Evolutionary conservation across 768 basidiomycete genomes (phyloP).

Genomic region (Tulasnella sp.): DNA sequence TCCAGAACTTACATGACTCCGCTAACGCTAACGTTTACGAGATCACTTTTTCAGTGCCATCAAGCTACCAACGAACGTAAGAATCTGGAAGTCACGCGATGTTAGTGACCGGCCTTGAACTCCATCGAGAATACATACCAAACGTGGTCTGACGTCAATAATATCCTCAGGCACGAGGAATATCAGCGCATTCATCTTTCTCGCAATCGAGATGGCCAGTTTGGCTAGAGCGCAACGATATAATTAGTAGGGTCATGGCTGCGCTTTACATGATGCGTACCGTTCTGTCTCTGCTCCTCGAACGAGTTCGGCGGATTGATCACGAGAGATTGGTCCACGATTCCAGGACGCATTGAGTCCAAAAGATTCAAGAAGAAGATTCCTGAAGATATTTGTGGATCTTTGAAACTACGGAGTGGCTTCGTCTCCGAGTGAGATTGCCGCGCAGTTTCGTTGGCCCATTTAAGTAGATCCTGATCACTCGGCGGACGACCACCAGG

Average conservation of each 20-base stretch:
- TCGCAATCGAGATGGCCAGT: conserved; percentile 94
- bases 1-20: no score
- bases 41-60: conserved; percentile 34
- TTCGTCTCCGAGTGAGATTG: conserved; percentile 38
- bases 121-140: conserved; percentile 42
- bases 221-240: conserved; percentile 46
- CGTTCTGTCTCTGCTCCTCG: conserved; percentile 86
- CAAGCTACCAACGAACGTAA: conserved; percentile 91
- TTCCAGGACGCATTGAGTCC: conserved; percentile 83
- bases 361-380: conserved; percentile 89
- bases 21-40: not conserved
- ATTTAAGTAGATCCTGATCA: conserved; percentile 88
- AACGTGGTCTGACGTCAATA: conserved; percentile 80
- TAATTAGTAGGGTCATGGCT: not conserved
- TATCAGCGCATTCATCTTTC: conserved; percentile 92
- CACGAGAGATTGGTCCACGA: conserved; percentile 81
- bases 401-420: conserved; percentile 85
- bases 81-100: conserved; percentile 40
- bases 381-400: conserved; percentile 75
- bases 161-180: conserved; percentile 97
- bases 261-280: conserved; percentile 33
- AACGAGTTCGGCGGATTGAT: conserved; percentile 48
- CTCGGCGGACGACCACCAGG: conserved; percentile 68
- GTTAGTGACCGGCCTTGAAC: not conserved
- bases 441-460: conserved; percentile 88